Evolutionary conservation across 106 monocot genomes (phyloP), one percentile per base, ranked within the genome.

Genomic region (Triglochin maritima): DNA sequence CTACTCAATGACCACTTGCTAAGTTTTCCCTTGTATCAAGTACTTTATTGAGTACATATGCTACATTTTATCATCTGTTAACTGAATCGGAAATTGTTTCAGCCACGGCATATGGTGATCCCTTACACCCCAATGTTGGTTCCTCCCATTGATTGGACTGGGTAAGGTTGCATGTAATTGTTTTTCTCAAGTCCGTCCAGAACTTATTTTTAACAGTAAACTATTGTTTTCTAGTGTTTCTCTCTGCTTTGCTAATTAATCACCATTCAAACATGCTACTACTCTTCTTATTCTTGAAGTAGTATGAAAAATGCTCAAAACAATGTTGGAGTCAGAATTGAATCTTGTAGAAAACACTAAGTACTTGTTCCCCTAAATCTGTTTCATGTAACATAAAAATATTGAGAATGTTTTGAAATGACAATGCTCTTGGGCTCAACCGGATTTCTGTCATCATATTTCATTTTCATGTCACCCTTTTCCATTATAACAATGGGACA

Each of bases 111-210:
- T 76, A 91, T 90, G 78, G 87, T 96, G 50, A 88, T 96, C 16
- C 95, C 95, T 59, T 96, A 96, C 58, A 91, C 87, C 85, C 95
- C 95, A 52, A 96, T 96, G 95, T 75, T 96, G 63, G 79, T 96
- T 12, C 90, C 95, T 77, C 90, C 95, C 50, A 58, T 88, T 44
- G 73, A 74, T 74, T 96, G 95, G 95, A 80, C 81, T 50, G 85
- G 90, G 95, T 96, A 83, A 67, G 81, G 14, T 14, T 16, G 15
- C 14, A 14, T 59, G 2, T 64, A n/a, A 41, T 42, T 46, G 5
- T 44, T 44, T 15, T 55, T 55, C 52, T 68, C 3, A 53, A 44
- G 10, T 29, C 29, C 1, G 29, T 29, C 29, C 1, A 1, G 29
- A 29, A 29, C 6, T 44, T 49, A 9, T 55, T 58, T 62, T 70